Base-by-base conservation (phyloP, 208 protist genomes). In the Trypanosoma rangeli region DNA sequence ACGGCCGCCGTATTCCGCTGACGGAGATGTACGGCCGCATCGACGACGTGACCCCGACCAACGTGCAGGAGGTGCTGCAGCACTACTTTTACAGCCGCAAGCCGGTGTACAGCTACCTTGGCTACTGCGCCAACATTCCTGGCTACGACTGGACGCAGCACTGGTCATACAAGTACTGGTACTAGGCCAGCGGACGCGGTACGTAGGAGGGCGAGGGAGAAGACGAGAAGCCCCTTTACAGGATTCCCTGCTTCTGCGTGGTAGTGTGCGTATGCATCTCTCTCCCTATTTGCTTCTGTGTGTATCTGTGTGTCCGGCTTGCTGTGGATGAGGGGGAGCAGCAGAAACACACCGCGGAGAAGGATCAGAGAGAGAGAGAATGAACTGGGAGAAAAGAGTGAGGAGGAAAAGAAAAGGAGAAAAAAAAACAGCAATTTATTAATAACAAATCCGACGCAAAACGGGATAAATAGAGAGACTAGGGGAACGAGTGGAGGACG, bases 131-230 rank as follows among this genome's bases (percentile, higher is more conserved):
- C 5, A 68, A 75, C 57, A 90, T 94, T 60, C 90, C 88, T 39
- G 84, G 87, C 73, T 97, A 95, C 81, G 86, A 94, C 74, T 90
- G 83, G 83, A 91, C 87, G 15, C 82, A 93, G 74, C 90, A 94
- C 79, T 95, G 90, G 89, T 85, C 89, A 31, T 94, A 93, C 85
- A 95, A 93, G 83, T 93, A 92, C 80, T 94, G 89, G 84, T 94
- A 95, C 68, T 97, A 95, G 74, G 58, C 63, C 48, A 29, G 42
- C 42, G 15, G 42, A 18, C 10, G 42, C n/a, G n/a, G n/a, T n/a
- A n/a, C n/a, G n/a, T n/a, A n/a, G n/a, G n/a, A n/a, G n/a, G n/a
- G n/a, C n/a, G n/a, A n/a, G n/a, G n/a, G n/a, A n/a, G n/a, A n/a
- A n/a, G n/a, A n/a, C n/a, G n/a, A n/a, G n/a, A n/a, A n/a, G n/a